A percentile compares a stretch with the other conserved stretches of the same genome.
These are phyloP conservation scores for Yarrowia phangngaensis DNA, from an alignment of 805 yeast species.

Conservation along the genomic window DNA sequence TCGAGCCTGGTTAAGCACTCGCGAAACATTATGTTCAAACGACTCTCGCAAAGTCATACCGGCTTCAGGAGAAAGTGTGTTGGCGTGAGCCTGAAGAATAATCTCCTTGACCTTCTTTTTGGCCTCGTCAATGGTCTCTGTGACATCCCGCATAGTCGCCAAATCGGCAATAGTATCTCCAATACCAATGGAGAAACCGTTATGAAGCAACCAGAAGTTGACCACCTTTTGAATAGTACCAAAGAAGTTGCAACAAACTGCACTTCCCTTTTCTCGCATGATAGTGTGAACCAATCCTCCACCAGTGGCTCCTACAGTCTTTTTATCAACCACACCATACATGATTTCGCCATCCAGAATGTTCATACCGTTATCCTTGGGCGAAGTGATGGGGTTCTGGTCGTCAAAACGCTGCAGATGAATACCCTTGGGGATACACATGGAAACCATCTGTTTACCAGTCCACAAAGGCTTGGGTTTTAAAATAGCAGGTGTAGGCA, in stretches of 20 bases:
- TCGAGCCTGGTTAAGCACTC: slow-evolving; percentile 95
- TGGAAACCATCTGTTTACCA: slow-evolving; percentile 89
- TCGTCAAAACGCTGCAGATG: slow-evolving; percentile 93
- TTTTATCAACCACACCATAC: slow-evolving; percentile 97
- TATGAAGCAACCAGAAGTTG: slow-evolving; percentile 92
- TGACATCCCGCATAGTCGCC: slow-evolving; percentile 89
- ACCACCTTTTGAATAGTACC: slow-evolving; percentile 93
- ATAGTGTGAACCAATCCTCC: slow-evolving; percentile 98
- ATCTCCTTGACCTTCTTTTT: slow-evolving; percentile 92
- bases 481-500: slow-evolving; percentile 89
- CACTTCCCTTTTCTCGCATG: slow-evolving; percentile 95
- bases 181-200: slow-evolving; percentile 97
- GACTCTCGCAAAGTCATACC: slow-evolving; percentile 99
- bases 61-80: slow-evolving; percentile 87
- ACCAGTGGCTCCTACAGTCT: slow-evolving; percentile 96
- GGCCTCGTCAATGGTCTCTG: slow-evolving; percentile 88
- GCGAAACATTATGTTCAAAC: slow-evolving; percentile 93
- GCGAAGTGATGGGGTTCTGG: slow-evolving; percentile 73
- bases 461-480: slow-evolving; percentile 97
- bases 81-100: slow-evolving; percentile 85
- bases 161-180: slow-evolving; percentile 99
- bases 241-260: slow-evolving; percentile 81
- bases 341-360: slow-evolving; percentile 92
- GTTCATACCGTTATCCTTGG: slow-evolving; percentile 93
- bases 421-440: slow-evolving; percentile 94